Evolutionary conservation across 1,284 basidiomycete genomes (phyloP), one percentile per base, ranked within the genome.

Genomic region (Macrocybe sp.): DNA sequence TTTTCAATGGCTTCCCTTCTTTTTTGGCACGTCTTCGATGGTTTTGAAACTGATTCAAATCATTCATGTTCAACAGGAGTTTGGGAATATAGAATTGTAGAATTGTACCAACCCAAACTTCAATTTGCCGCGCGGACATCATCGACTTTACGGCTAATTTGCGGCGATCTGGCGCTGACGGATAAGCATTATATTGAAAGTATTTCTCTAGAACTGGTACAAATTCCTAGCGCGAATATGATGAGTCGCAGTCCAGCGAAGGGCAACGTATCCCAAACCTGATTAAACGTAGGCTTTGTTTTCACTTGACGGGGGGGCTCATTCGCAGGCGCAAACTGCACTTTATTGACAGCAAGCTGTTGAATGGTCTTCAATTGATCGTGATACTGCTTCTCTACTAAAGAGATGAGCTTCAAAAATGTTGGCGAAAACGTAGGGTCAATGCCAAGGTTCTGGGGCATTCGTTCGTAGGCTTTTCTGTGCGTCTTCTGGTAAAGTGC

Each of bases 31-130:
- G 47, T 42, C 51, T 47, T 16, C 52, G 50, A 30, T 48, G 52
- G 14, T 54, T 54, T 41, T 54, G 52, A 37, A 54, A 54, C 52
- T 54, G 14, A n/a, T 4, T 7, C 22, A 11, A 10, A 40, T 9
- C 3, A 3, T 40, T 4, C 30, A 9, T 12, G 14, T 4, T 40
- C 34, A n/a, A 8, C n/a, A 36, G 34, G 10, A 3, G 11, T 9
- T n/a, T n/a, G n/a, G n/a, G n/a, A n/a, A n/a, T n/a, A n/a, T n/a
- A n/a, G n/a, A n/a, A n/a, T n/a, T n/a, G n/a, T 40, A 9, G 14
- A 11, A 10, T 14, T 6, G 9, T 4, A 40, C 38, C 9, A 10
- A 40, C 38, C 38, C 38, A 40, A 40, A 11, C 30, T 40, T 29
- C 16, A 40, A 40, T 40, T 3, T 40, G 38, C 10, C 30, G 10